Evolutionary conservation across 2,329 filamentous ascomycete genomes (phyloP), one percentile per base, ranked within the genome.

Genomic region (Pseudocercospora cruenta): DNA sequence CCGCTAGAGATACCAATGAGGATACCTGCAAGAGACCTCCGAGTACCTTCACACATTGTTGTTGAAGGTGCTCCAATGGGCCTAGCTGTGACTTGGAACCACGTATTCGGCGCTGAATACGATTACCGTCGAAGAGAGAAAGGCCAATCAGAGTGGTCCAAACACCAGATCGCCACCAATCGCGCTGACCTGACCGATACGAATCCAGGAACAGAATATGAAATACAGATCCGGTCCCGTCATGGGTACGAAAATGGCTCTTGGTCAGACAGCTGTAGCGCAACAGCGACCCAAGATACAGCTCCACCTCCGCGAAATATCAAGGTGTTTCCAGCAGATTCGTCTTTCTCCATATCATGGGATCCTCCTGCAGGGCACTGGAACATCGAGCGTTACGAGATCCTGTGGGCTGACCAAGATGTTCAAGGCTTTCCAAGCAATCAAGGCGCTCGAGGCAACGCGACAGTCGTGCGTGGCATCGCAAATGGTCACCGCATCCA

Each of bases 41-140:
- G 36, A 21, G 31, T 49, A 10, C 69, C 69, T 8, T 54, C 39
- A 7, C 22, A 65, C 6, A 21, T 70, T 8, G 28, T 26, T 7
- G 43, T 58, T 0, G n/a, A 31, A 16, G 62, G 64, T 26, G 59
- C 66, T 0, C 67, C 70, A 0, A 64, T 62, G 61, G 70, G 70
- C 4, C 51, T 70, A 2, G 58, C 39, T 4, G 62, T 68, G 12
- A 64, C 66, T 10, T 72, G 67, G 67, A 36, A 60, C 12, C 62
- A 62, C n/a, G 69, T 71, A 16, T 72, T 67, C 47, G 69, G 70
- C 22, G 64, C 64, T 6, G 63, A 60, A 10, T 71, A 70, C n/a
- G 58, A 70, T 39, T 60, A 67, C 14, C 62, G 69, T 12, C 54
- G 60, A 22, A 63, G 68, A 6, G 9, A 24, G 16, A 57, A 16